These are phyloP conservation scores for Boletellus emodensis DNA, from an alignment of 768 basidiomycete genomes.

Conservation along the genomic window DNA sequence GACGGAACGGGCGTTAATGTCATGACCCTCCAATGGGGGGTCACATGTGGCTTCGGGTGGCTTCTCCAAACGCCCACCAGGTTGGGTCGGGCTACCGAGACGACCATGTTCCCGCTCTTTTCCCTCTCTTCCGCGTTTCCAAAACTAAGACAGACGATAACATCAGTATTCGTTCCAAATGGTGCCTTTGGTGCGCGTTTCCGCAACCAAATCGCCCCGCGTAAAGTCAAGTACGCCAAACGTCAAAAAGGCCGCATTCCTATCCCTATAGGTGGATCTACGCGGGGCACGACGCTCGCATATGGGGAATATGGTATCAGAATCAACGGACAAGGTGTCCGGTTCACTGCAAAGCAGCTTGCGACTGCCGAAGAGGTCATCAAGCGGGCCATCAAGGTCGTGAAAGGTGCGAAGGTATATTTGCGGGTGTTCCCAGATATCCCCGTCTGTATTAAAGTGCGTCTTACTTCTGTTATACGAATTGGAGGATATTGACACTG, in stretches of 20 bases:
- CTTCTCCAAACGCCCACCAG: not conserved
- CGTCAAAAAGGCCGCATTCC: constrained; percentile 89
- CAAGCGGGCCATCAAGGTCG: constrained; percentile 80
- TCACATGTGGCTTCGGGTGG: constrained; percentile 4
- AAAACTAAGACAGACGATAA: constrained; percentile 8
- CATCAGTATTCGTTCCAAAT: constrained; percentile 10
- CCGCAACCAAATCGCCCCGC: constrained; percentile 73
- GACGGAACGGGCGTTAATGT: not conserved
- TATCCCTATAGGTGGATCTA: constrained; percentile 85
- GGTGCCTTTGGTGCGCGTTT: constrained; percentile 27
- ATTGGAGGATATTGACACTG: not conserved
- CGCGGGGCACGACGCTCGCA: constrained; percentile 87
- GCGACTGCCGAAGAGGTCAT: constrained; percentile 83
- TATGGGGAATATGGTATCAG: constrained; percentile 92
- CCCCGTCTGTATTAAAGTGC: constrained; percentile 93
- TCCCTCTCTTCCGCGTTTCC: constrained; percentile 15
- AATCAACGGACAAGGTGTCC: constrained; percentile 75
- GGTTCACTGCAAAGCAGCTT: constrained; percentile 88
- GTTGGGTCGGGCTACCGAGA: too few relatives aligned
- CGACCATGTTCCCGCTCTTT: constrained; percentile 21
- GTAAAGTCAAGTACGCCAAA: constrained; percentile 77
- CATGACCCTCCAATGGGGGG: constrained; percentile 17
- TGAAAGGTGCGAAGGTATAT: constrained; percentile 86
- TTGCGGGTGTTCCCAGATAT: constrained; percentile 94
- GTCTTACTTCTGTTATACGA: constrained; percentile 8